Percentiles rank a stretch among this genome's conserved stretches.
Conservation (phyloP, 768 basidiomycete genomes). For the Pholiota conissans region DNA sequence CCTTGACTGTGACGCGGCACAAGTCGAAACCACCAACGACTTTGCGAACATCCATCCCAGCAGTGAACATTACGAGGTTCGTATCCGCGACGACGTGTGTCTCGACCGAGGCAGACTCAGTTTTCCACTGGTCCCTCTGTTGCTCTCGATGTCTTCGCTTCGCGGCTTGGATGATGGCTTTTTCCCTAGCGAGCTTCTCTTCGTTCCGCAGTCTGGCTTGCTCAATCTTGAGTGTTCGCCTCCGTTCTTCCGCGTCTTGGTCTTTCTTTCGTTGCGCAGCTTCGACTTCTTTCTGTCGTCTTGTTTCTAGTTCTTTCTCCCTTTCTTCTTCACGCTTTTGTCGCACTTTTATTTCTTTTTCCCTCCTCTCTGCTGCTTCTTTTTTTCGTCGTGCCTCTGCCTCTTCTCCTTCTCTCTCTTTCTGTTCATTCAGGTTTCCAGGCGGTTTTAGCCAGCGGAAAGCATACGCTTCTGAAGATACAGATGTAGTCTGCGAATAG, state of each 20-base stretch:
- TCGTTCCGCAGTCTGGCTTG: constrained; percentile 10
- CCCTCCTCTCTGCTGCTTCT: neutral
- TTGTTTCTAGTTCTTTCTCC: constrained; percentile 6
- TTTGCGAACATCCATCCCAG: constrained; percentile 46
- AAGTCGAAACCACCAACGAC: constrained; percentile 54
- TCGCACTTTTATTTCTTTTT: neutral
- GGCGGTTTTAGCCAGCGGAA: too few relatives aligned
- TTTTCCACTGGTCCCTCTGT: constrained; percentile 16
- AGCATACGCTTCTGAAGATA: too few relatives aligned
- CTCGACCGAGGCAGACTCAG: constrained; percentile 42
- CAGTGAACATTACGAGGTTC: constrained; percentile 47
- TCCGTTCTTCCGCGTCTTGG: constrained; percentile 41
- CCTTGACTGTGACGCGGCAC: constrained; percentile 44
- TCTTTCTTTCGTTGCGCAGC: constrained; percentile 21
- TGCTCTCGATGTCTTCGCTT: neutral
- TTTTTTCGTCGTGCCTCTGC: neutral
- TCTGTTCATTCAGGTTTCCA: too few relatives aligned
- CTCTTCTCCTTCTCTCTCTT: neutral
- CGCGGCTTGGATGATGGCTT: constrained; percentile 11
- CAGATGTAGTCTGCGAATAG: too few relatives aligned
- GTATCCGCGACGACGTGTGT: constrained; percentile 43
- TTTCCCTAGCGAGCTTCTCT: constrained; percentile 12
- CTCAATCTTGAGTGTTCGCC: constrained; percentile 22
- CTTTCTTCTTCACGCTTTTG: constrained; percentile 1
- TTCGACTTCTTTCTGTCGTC: neutral